Evolutionary conservation across 176 grass and related monocot genomes (phyloP), one percentile per base, ranked within the genome.

Genomic region (Chloris gayana): DNA sequence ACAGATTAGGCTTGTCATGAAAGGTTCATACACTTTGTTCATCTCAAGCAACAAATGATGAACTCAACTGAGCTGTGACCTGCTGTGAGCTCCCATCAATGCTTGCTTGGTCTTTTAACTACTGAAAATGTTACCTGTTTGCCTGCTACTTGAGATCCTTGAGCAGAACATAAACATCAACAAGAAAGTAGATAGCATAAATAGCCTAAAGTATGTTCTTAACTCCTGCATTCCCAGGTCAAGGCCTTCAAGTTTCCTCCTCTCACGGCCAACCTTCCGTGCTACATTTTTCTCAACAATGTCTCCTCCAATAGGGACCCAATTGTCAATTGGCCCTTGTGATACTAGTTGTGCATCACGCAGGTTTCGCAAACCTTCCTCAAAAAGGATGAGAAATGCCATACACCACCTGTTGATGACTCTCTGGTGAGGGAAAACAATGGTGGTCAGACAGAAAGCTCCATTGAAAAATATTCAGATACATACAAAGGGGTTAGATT

Each of bases 151-250:
- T 73, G 86, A 86, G 77, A 99, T 99, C 78, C 96, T 89, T 42
- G 92, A 74, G 81, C 96, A 99, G 80, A 99, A 99, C 92, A 99
- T 99, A 84, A 99, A 95, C 90, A 95, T 85, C 45, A 99, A 32
- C 79, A 99, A 58, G 67, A 95, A 89, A 25, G 92, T 93, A 2
- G 96, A 99, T 50, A 99, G 70, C 78, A 99, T 83, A 77, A 99
- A 99, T 5, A 99, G 75, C 69, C 96, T 85, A 38, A 99, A 99
- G 72, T 99, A 99, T 9, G 85, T 99, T 66, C 91, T 89, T 82
- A 99, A 79, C 80, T 99, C 96, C 85, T 95, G 90, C 85, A 99
- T 80, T 41, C 92, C 90, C n/a, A 99, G 88, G 47, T 95, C 96
- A 49, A 99, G 87, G 7, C 86, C 92, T 85, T 99, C 92, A 70